phyloP scores from a whole-genome alignment of 352 stramenopile genomes.

The Phytopythium montanum region DNA sequence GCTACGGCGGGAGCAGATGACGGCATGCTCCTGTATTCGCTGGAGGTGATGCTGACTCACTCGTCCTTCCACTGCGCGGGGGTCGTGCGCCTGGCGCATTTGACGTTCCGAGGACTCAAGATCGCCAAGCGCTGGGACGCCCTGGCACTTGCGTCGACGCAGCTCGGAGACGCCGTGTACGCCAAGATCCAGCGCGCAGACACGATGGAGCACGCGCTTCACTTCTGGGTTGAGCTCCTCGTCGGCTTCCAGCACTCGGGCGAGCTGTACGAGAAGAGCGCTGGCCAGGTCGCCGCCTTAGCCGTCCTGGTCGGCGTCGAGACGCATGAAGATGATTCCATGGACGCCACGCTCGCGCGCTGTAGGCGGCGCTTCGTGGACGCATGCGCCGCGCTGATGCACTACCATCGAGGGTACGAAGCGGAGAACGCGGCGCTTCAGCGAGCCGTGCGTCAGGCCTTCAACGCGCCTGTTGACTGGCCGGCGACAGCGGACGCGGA shows the following conservation, averaged over 20 bases:
- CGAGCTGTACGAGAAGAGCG: conserved; percentile 43
- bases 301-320: conserved; percentile 37
- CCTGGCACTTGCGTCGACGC: conserved; percentile 30
- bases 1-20: conserved; percentile 37
- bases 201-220: conserved; percentile 24
- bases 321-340: conserved; percentile 16
- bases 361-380: conserved; percentile 23
- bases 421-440: conserved; percentile 40
- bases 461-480: conserved; percentile 24
- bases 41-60: conserved; percentile 35
- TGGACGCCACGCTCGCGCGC: conserved; percentile 9
- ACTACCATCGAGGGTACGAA: conserved; percentile 71
- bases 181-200: conserved; percentile 23
- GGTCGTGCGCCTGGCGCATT: conserved; percentile 49
- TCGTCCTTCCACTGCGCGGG: conserved; percentile 29
- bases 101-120: conserved; percentile 66
- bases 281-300: conserved; percentile 37
- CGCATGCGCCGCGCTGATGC: conserved; percentile 41
- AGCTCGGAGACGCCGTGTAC: conserved; percentile 40
- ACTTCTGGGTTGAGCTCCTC: conserved; percentile 62
- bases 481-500: conserved; percentile 43
- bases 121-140: conserved; percentile 72
- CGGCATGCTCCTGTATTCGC: conserved; percentile 24
- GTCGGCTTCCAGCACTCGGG: conserved; percentile 77
- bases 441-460: conserved; percentile 29